Percentiles rank a stretch among this genome's conserved stretches.
Conservation (phyloP, 805 yeast genomes). For the Clavispora vitiphila region DNA sequence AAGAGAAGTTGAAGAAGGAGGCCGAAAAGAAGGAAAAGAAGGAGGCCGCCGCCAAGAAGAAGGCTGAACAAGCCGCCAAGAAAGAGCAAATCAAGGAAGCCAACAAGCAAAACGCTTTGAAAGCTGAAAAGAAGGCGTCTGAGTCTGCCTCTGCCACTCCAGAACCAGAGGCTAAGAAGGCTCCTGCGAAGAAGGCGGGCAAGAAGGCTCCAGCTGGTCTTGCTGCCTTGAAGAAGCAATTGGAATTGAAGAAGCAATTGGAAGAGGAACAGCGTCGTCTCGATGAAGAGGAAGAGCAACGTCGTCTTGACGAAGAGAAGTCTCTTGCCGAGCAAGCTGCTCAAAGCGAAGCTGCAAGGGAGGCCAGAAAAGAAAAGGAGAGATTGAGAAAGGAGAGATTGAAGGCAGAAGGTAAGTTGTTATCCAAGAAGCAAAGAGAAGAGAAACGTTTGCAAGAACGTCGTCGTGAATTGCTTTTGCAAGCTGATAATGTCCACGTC, state of each 20-base stretch:
- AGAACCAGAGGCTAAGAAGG: slow-evolving; percentile 35
- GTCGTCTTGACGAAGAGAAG: slow-evolving; percentile 47
- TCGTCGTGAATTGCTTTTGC: slow-evolving; percentile 81
- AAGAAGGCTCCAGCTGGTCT: slow-evolving; percentile 87
- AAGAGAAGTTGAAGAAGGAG: slow-evolving; percentile 93
- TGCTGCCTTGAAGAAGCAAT: slow-evolving; percentile 85
- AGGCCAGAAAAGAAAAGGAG: slow-evolving; percentile 80
- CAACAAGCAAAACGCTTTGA: slow-evolving; percentile 39
- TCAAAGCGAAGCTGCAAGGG: slow-evolving; percentile 52
- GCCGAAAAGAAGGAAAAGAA: slow-evolving; percentile 86
- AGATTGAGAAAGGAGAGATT: slow-evolving; percentile 82
- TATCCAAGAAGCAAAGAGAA: slow-evolving; percentile 93
- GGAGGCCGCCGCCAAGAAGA: slow-evolving; percentile 83
- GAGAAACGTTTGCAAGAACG: slow-evolving; percentile 81
- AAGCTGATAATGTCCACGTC: slow-evolving; percentile 65
- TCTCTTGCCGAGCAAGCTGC: slow-evolving; percentile 58
- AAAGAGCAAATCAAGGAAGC: slow-evolving; percentile 52
- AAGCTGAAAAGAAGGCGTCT: slow-evolving; percentile 18
- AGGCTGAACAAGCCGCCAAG: slow-evolving; percentile 59
- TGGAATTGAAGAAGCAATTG: slow-evolving; percentile 79
- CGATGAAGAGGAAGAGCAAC: slow-evolving; percentile 62
- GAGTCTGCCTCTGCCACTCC: slow-evolving; percentile 19
- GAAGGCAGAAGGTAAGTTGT: slow-evolving; percentile 90
- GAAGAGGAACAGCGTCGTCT: slow-evolving; percentile 77
- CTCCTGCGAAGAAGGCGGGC: slow-evolving; percentile 47